Evolutionary conservation across 2,329 filamentous ascomycete genomes (phyloP).

Genomic region (Penicillium sclerotigenum): DNA sequence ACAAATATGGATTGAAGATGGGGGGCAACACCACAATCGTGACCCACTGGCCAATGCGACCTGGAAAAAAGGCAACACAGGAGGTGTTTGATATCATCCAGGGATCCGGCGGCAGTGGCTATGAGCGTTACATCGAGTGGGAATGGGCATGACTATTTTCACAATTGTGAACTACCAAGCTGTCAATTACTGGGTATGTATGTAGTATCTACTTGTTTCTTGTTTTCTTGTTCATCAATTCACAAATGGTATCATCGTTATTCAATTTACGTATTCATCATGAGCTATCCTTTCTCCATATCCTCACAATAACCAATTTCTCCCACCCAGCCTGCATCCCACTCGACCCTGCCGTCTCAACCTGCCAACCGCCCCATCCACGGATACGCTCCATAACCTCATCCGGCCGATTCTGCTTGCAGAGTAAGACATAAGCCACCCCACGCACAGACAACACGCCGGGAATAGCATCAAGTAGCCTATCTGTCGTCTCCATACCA

Average conservation of each 20-base stretch:
- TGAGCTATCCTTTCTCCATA: constrained; percentile 58
- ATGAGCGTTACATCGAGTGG: background rate
- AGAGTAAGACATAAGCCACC: constrained; percentile 85
- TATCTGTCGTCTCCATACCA: constrained; percentile 90
- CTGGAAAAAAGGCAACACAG: background rate
- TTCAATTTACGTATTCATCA: background rate
- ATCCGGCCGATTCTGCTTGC: constrained; percentile 82
- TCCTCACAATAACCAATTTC: constrained; percentile 81
- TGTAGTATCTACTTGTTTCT: no score
- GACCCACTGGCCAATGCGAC: background rate
- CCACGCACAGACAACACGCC: constrained; percentile 62
- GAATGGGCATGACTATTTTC: background rate
- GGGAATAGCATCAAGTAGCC: constrained; percentile 69
- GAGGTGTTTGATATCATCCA: background rate
- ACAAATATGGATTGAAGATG: background rate
- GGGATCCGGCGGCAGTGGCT: background rate
- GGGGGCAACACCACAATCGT: background rate
- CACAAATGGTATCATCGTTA: constrained; percentile 1
- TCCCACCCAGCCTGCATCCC: constrained; percentile 93
- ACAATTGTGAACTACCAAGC: background rate
- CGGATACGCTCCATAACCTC: constrained; percentile 64
- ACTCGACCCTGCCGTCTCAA: constrained; percentile 74
- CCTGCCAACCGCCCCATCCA: constrained; percentile 64
- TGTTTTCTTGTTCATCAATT: background rate
- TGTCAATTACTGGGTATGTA: background rate